Percentiles rank a stretch among this genome's conserved stretches.
Conservation (phyloP, 2,329 filamentous ascomycete genomes). For the Ophiocordyceps camponoti-floridani region DNA sequence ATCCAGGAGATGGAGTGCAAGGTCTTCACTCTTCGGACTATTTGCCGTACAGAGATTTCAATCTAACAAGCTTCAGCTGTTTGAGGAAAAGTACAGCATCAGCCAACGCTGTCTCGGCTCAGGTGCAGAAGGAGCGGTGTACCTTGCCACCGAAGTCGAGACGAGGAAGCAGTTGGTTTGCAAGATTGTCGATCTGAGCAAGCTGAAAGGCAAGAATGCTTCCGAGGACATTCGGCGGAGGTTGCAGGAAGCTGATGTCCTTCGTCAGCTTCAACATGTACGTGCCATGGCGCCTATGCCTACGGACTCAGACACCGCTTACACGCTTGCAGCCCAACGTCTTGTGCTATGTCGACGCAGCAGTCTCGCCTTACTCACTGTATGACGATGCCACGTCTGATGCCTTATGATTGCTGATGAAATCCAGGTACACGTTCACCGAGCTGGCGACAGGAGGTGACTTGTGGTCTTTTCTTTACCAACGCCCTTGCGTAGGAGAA, state of each 20-base stretch:
- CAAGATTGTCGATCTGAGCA: conserved; percentile 40
- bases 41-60: background rate
- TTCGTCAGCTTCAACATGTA: conserved; percentile 36
- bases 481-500: conserved; percentile 18
- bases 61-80: conserved; percentile 7
- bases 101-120: conserved; percentile 17
- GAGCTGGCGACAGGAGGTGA: conserved; percentile 38
- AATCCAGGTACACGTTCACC: conserved; percentile 32
- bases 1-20: conserved; percentile 15
- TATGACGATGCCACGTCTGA: conserved; percentile 10
- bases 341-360: conserved; percentile 30
- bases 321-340: conserved; percentile 30
- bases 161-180: conserved; percentile 47
- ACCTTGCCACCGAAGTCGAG: conserved; percentile 23
- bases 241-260: conserved; percentile 31
- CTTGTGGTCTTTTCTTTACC: conserved; percentile 27
- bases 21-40: conserved; percentile 6
- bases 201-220: conserved; percentile 8
- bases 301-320: background rate
- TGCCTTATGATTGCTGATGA: background rate
- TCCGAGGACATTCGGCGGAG: conserved; percentile 17
- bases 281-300: conserved; percentile 5
- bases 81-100: conserved; percentile 15
- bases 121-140: conserved; percentile 18
- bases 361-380: conserved; percentile 27